Evolutionary conservation across 495 filamentous ascomycete genomes (phyloP), one percentile per base, ranked within the genome.

Genomic region (Aspergillus kassunensis): DNA sequence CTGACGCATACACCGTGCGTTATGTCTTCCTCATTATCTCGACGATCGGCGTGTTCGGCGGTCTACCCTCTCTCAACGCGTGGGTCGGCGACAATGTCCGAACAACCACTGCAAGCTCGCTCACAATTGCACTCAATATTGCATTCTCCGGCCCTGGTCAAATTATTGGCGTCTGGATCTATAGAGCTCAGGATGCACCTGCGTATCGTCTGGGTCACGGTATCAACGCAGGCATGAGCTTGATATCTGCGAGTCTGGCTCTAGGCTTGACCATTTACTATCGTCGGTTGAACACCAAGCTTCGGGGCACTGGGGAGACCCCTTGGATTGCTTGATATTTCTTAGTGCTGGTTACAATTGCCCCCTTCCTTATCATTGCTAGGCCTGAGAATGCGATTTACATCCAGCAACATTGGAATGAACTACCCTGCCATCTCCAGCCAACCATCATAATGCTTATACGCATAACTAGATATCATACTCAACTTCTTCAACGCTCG

Each of bases 111-210:
- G 73, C 82, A 0, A 76, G 78, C 0, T 84, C 83, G 0, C 70
- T 88, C 2, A 84, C 83, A 0, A 85, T 88, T 27, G 86, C 83
- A 0, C 56, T 89, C 33, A 88, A 87, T 51, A 78, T 86, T 11
- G 77, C 77, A 0, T 70, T 86, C 24, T 84, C 83, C 0, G 82
- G 80, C 0, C 77, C 82, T 0, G 85, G 84, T 4, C 83, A 87
- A 62, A 87, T 88, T n/a, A 79, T 81, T 0, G 84, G 83, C 0
- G 83, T 87, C 2, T 89, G 83, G 80, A 87, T 88, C 27, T 89
- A 87, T 63, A 84, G 83, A 57, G 65, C 73, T 0, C 66, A 83
- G 34, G 84, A 89, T 60, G 75, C 67, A 10, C 65, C 66, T 25
- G 60, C 41, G 2, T 89, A 83, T 65, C 85, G 84, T 4, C 87